Base-by-base conservation (phyloP, 768 basidiomycete genomes). In the Kwoniella europaea region DNA sequence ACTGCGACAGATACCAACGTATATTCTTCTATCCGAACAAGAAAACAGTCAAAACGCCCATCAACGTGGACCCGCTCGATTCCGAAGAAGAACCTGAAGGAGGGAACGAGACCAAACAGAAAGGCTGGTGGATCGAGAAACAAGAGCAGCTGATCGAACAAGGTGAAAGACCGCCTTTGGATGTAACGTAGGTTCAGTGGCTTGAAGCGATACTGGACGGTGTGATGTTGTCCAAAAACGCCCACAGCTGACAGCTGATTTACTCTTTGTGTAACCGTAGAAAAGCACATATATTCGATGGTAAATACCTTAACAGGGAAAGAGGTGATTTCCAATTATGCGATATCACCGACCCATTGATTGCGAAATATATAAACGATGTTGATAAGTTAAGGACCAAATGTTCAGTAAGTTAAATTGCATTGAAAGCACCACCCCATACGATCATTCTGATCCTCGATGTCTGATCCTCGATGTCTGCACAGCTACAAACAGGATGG, bases 311-410 rank as follows among this genome's bases (percentile, higher is more conserved):
- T 57, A 89, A 90, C 56, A 90, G 91, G 75, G 92, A 96, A 82
- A 91, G 92, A 0, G 94, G 93, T 1, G 92, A 93, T 18, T 99
- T 93, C 85, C 97, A 98, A 82, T 86, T 99, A 6, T 92, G 92
- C 82, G 97, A 99, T 82, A 91, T 99, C 73, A 84, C 86, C 7
- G 97, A 99, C 80, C 89, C 90, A 6, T 90, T 94, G 88, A 84
- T 97, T 59, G 88, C 88, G 74, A 86, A 86, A 46, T 90, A 95
- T 88, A 92, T 98, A 63, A 87, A 91, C 71, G 89, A 91, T 68
- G 86, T 88, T 4, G 87, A 88, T 16, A 90, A 89, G 56, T 84
- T 91, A 18, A 88, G 90, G 43, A 90, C 91, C 71, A 85, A 82
- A 13, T 93, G 92, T 81, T 86, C 93, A 78, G 94, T 95, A 71